Evolutionary conservation across 495 filamentous ascomycete species (phyloP), one percentile per base, ranked within the genome.

Genomic region (Xanthoparmelia taractica): DNA sequence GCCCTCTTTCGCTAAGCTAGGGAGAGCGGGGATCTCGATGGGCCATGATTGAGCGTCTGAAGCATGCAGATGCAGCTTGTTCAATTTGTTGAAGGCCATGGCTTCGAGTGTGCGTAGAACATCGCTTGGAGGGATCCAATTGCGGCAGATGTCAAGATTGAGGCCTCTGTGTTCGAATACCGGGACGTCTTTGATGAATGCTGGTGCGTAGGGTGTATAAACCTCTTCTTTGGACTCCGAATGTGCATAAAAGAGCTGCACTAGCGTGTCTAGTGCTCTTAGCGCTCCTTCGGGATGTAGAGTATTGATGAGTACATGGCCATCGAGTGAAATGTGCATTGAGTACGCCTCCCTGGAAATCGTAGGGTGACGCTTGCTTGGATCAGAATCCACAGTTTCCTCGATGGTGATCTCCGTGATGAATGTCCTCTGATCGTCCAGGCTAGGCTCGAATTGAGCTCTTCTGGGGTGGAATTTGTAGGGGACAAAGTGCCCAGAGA

Each of bases 21-120:
- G 88, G 58, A 92, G 68, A 12, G 84, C 70, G 5, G 87, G 87
- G 63, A 93, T 86, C 63, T 87, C 87, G 34, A 93, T 75, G 4
- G 89, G 89, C 89, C 90, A 93, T 18, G 87, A 87, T 70, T 92
- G 90, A 38, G 86, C 82, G 70, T 92, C 90, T 0, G 89, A 91
- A 45, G 85, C 79, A 73, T 93, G 89, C 29, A 91, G 71, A 73
- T 92, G 89, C 52, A 91, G 75, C 13, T 83, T 76, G 73, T 92
- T 92, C 74, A 93, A 78, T 75, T 93, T 93, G 75, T 85, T 90
- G 80, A 81, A 87, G 20, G 83, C 70, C 63, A 90, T 70, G 20
- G 85, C 86, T 66, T 92, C 88, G 66, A 93, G 85, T 50, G 80
- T 87, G 56, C 83, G 78, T 58, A 83, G 71, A 65, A 92, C 84